These are phyloP conservation scores for Colletotrichum chrysophilum DNA, from an alignment of 2,329 filamentous ascomycete species.

Conservation along the genomic window DNA sequence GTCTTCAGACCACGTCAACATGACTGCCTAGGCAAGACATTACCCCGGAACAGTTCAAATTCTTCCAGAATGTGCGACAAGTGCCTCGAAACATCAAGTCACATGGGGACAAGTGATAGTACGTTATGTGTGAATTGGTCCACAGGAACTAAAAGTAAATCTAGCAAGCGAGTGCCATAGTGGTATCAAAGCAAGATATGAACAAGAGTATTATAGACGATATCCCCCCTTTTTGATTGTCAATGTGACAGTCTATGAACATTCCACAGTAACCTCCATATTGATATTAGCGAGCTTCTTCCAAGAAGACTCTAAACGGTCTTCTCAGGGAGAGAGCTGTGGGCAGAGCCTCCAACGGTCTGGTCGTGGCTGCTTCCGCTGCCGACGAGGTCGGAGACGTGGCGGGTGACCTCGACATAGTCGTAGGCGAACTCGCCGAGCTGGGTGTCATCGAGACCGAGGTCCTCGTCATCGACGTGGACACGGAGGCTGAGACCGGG, in stretches of 20 bases:
- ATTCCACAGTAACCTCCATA: background rate
- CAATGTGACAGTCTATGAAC: background rate
- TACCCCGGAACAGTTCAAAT: background rate
- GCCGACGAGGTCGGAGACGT: slow-evolving; percentile 55
- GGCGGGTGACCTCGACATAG: slow-evolving; percentile 74
- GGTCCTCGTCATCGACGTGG: slow-evolving; percentile 69
- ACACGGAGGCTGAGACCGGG: slow-evolving; percentile 74
- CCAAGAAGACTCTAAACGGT: background rate
- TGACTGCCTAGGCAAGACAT: background rate
- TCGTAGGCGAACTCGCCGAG: slow-evolving; percentile 86
- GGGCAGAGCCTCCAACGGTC: slow-evolving; percentile 12
- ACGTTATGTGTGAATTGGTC: background rate
- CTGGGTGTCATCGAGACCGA: slow-evolving; percentile 75
- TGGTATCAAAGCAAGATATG: slow-evolving; percentile 18
- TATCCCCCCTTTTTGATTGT: background rate
- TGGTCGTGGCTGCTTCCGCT: slow-evolving; percentile 1
- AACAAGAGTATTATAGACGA: slow-evolving; percentile 12
- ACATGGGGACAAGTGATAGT: background rate
- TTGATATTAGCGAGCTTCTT: background rate
- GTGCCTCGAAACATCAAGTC: background rate
- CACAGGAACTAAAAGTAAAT: background rate
- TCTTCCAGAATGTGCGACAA: background rate
- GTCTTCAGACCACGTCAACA: background rate
- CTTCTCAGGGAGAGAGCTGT: slow-evolving; percentile 23
- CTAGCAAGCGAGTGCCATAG: slow-evolving; percentile 5